A percentile compares a stretch with the other conserved stretches of the same genome.
Evolutionary conservation across 495 filamentous ascomycete species (phyloP).

Genomic region (Usnea hakonensis): DNA sequence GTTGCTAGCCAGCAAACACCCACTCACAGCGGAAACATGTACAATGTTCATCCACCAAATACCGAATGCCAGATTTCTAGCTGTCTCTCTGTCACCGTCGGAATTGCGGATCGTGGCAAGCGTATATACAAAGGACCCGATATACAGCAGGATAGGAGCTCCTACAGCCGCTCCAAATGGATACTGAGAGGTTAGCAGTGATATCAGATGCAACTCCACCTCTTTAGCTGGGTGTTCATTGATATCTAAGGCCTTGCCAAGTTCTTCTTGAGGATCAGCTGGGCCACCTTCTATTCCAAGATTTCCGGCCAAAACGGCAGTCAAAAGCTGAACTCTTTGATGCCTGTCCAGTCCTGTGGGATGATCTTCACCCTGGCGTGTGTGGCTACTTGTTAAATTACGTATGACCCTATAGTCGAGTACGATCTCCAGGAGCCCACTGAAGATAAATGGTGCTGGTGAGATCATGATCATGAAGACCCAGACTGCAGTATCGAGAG

Average conservation of each 20-base stretch:
- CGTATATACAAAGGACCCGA: conserved; percentile 37
- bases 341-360: background rate
- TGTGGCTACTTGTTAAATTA: background rate
- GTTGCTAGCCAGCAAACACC: conserved; percentile 24
- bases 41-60: conserved; percentile 33
- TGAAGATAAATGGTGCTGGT: conserved; percentile 12
- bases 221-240: background rate
- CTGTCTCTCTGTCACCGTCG: conserved; percentile 36
- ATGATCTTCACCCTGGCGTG: background rate
- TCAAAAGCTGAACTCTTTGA: conserved; percentile 13
- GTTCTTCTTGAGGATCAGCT: conserved; percentile 13
- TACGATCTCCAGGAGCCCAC: conserved; percentile 9
- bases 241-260: conserved; percentile 6
- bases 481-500: conserved; percentile 13
- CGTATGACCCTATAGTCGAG: conserved; percentile 13
- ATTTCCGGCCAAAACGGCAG: conserved; percentile 10
- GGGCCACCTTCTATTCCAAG: conserved; percentile 9
- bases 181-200: conserved; percentile 21
- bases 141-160: conserved; percentile 41
- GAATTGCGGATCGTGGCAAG: conserved; percentile 31
- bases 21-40: conserved; percentile 20
- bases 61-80: conserved; percentile 40
- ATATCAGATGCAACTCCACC: conserved; percentile 12
- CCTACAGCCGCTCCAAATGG: conserved; percentile 41
- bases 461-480: conserved; percentile 17